Conservation (phyloP, 768 basidiomycete species). For the Panaeolus papilionaceus region DNA sequence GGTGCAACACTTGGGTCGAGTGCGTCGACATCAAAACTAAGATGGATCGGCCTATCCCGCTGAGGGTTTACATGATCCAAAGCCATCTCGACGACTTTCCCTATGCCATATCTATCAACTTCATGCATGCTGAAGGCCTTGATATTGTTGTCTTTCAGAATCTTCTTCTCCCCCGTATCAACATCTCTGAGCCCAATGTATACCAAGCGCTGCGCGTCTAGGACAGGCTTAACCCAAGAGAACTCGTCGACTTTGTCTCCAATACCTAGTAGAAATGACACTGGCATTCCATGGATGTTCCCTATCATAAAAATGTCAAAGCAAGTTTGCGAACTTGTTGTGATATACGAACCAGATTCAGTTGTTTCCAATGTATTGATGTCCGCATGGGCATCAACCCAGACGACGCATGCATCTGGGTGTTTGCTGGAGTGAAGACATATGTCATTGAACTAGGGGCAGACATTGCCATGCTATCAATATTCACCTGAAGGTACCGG, state of each 20-base stretch:
- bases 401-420: constrained; percentile 87
- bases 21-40: constrained; percentile 97
- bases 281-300: constrained; percentile 98
- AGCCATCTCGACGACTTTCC: constrained; percentile 95
- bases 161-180: constrained; percentile 86
- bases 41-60: constrained; percentile 85
- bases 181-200: constrained; percentile 97
- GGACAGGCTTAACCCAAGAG: constrained; percentile 61
- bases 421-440: constrained; percentile 53
- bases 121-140: constrained; percentile 94
- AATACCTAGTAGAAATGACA: constrained; percentile 86
- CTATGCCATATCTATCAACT: constrained; percentile 90
- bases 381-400: constrained; percentile 98
- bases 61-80: constrained; percentile 91
- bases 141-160: constrained; percentile 81
- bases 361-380: constrained; percentile 92
- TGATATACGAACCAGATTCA: constrained; percentile 58
- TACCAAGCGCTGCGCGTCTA: constrained; percentile 82
- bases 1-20: constrained; percentile 96
- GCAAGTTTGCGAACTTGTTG: not conserved
- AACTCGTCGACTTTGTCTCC: constrained; percentile 51
- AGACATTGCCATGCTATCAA: not conserved
- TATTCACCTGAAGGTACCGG: constrained; percentile 79
- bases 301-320: constrained; percentile 47
- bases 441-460: not conserved